Conservation (phyloP, 2,329 filamentous ascomycete species). For the Pezicula neosporulosa region DNA sequence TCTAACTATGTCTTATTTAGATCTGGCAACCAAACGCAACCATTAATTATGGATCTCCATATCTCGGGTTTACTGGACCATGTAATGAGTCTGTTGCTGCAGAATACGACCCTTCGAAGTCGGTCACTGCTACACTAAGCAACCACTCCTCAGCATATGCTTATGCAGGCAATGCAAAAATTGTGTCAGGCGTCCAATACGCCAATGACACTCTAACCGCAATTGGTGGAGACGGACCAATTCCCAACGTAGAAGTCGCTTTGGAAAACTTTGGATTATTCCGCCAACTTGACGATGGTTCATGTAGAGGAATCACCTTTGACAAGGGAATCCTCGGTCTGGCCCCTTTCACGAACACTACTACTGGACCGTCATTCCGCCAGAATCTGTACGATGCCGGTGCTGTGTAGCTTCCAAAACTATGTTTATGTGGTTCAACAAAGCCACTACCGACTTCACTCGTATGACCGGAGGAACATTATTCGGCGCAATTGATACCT, state of each 20-base stretch:
- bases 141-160: constrained; percentile 8
- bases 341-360: constrained; percentile 21
- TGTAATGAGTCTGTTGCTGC: constrained; percentile 12
- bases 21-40: constrained; percentile 10
- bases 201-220: constrained; percentile 23
- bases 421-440: constrained; percentile 32
- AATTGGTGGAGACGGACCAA: constrained; percentile 16
- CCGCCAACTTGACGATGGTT: constrained; percentile 13
- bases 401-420: constrained; percentile 24
- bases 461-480: constrained; percentile 28
- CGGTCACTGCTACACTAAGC: constrained; percentile 4
- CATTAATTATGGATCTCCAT: constrained; percentile 15
- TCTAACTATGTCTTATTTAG: not conserved
- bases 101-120: constrained; percentile 9
- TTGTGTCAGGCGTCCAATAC: constrained; percentile 7
- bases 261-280: constrained; percentile 23
- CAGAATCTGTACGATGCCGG: constrained; percentile 28
- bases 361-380: constrained; percentile 25
- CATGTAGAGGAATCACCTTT: constrained; percentile 18
- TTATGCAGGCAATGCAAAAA: constrained; percentile 14
- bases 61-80: constrained; percentile 9
- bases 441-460: constrained; percentile 15
- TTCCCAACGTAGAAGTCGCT: constrained; percentile 24
- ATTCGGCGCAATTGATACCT: constrained; percentile 30
- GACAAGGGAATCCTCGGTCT: constrained; percentile 29